These are phyloP conservation scores for Durusdinium trenchii DNA, from an alignment of 73 alveolate genomes.

Conservation along the genomic window DNA sequence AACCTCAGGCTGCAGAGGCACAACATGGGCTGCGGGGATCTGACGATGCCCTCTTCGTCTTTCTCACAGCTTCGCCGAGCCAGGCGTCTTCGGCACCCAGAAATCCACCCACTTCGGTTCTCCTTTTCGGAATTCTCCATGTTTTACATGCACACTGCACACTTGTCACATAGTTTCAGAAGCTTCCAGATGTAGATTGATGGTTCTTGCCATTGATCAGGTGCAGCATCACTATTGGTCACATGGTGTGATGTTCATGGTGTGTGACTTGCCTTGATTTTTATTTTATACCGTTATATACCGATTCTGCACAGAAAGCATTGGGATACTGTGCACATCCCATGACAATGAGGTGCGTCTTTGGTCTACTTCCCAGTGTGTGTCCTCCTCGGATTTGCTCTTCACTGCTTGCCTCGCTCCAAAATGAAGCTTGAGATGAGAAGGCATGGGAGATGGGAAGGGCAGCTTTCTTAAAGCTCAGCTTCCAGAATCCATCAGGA, in stretches of 20 bases:
- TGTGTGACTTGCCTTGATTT: background rate
- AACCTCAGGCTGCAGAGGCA: slow-evolving; percentile 27
- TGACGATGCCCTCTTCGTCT: slow-evolving; percentile 6
- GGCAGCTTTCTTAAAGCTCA: no score
- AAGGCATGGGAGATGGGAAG: no score
- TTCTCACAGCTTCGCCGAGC: background rate
- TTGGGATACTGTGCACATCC: background rate
- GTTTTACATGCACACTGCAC: no score
- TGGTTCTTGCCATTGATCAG: background rate
- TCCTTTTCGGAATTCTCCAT: no score
- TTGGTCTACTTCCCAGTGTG: slow-evolving; percentile 11
- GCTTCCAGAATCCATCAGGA: no score
- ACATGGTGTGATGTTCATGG: background rate
- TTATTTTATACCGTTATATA: background rate
- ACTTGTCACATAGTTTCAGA: no score
- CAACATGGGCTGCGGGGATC: slow-evolving; percentile 1
- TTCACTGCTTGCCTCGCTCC: slow-evolving; percentile 36
- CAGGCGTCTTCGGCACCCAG: background rate
- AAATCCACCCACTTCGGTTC: no score
- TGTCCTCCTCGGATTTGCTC: slow-evolving; percentile 18
- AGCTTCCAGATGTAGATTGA: no score
- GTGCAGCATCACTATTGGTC: slow-evolving; percentile 16
- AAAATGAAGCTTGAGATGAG: slow-evolving; percentile 16
- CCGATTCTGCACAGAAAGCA: background rate
- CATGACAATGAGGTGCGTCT: slow-evolving; percentile 21